These are phyloP conservation scores for Kodamaea plutei DNA, from an alignment of 1,139 yeast species.

Conservation along the genomic window DNA sequence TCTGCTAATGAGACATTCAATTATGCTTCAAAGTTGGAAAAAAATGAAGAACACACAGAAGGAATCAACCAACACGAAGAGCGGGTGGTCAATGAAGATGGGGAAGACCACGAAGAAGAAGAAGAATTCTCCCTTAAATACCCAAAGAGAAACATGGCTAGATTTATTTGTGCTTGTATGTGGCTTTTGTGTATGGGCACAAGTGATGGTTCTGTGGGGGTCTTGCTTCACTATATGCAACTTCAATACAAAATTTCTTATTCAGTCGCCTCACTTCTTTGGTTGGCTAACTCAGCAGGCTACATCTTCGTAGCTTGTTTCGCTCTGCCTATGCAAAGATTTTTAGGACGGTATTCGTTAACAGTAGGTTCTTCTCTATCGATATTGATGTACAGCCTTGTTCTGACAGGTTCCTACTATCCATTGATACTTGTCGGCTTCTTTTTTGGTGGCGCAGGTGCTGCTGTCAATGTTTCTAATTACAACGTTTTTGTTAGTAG, in stretches of 20 bases:
- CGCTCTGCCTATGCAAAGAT: constrained; percentile 35
- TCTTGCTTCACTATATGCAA: constrained; percentile 42
- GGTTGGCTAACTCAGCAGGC: constrained; percentile 44
- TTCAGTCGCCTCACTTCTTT: constrained; percentile 38
- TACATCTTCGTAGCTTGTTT: constrained; percentile 38
- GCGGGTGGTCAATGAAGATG: too few relatives aligned
- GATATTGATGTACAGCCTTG: constrained; percentile 35
- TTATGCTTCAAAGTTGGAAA: neutral
- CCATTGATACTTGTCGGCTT: constrained; percentile 50
- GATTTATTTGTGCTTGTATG: constrained; percentile 35
- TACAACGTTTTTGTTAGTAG: constrained; percentile 53
- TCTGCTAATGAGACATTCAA: constrained; percentile 2
- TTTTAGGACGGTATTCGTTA: constrained; percentile 37
- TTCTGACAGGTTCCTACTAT: constrained; percentile 32
- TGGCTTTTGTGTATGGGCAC: constrained; percentile 38
- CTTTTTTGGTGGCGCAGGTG: constrained; percentile 57
- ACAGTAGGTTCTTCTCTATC: constrained; percentile 34
- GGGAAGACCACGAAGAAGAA: constrained; percentile 16
- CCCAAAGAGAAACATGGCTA: constrained; percentile 40
- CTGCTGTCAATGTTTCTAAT: constrained; percentile 51
- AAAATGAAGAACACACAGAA: neutral
- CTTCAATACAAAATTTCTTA: constrained; percentile 30
- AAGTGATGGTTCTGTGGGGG: constrained; percentile 47
- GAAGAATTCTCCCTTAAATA: constrained; percentile 40
- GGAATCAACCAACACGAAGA: too few relatives aligned